phyloP scores from a whole-genome alignment of 192 early-diverging fungal genomes.

The Chytriomyces sp. region DNA sequence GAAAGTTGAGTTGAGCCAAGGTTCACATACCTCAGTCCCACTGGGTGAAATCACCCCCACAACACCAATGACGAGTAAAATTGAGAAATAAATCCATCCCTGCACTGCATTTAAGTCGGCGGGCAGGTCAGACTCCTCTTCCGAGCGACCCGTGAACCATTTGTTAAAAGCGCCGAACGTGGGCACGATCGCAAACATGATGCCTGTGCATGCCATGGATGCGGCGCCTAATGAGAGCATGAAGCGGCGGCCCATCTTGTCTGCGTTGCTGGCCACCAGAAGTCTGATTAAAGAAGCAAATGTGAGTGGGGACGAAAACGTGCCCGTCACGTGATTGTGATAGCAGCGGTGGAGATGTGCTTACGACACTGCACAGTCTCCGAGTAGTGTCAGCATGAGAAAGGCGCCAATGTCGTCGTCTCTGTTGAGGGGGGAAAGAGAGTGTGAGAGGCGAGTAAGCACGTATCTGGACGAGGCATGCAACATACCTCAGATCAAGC shows the following conservation, averaged over 20 bases:
- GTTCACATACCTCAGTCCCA: conserved; percentile 1
- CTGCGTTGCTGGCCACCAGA: conserved; percentile 31
- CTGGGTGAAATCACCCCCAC: conserved; percentile 27
- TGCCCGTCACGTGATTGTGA: background rate
- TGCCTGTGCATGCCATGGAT: conserved; percentile 28
- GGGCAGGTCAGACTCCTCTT: background rate
- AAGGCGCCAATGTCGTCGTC: conserved; percentile 29
- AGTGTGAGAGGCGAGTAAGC: no score
- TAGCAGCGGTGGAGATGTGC: background rate
- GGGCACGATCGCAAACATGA: conserved; percentile 25
- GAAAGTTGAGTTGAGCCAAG: no score
- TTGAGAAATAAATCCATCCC: conserved; percentile 18
- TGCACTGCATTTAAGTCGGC: conserved; percentile 4
- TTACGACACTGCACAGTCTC: conserved; percentile 17
- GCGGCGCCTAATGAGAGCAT: conserved; percentile 31
- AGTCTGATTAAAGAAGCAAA: conserved; percentile 7
- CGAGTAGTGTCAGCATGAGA: conserved; percentile 33
- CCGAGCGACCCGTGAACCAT: conserved; percentile 2
- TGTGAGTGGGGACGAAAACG: background rate
- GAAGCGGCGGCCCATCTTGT: conserved; percentile 19
- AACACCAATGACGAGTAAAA: conserved; percentile 21
- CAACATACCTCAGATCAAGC: conserved; percentile 20
- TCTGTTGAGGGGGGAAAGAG: no score
- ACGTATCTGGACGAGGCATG: no score
- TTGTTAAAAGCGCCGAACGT: background rate